Evolutionary conservation across 306 rosid species (phyloP), one percentile per base, ranked within the genome.

Genomic region (Begonia fuchsioides): DNA sequence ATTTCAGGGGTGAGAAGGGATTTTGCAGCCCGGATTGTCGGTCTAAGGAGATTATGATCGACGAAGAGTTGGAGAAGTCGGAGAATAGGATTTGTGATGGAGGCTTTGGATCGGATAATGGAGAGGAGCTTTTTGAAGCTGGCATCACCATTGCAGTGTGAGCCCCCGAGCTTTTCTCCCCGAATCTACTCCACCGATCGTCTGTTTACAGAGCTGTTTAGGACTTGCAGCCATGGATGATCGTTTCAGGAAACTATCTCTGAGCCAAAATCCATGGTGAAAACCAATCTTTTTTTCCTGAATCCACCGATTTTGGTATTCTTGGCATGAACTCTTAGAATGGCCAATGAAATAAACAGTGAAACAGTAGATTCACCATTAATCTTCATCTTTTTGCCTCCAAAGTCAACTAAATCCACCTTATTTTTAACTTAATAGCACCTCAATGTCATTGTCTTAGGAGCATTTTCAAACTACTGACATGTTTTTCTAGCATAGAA

Each of bases 11-110:
- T 18, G 96, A 87, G 66, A 67, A 78, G 58, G 75, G 93, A 50
- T 87, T 87, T 63, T 87, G 96, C 82, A 87, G 94, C 66, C 50
- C 64, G 47, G 65, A 58, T 44, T 87, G 96, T 72, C 92, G 96
- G 1, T 73, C 73, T 0, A 60, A 53, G 72, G 85, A 67, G 77
- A 87, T 87, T 39, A 55, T 80, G 85, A 73, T 63, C 2, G 93
- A 83, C 16, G 96, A 87, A 58, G 79, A 77, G 45, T 65, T 63
- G 35, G 87, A 80, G 72, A 55, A 71, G n/a, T n/a, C n/a, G n/a
- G n/a, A n/a, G n/a, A n/a, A n/a, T n/a, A n/a, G n/a, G n/a, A n/a
- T n/a, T n/a, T n/a, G n/a, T n/a, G n/a, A n/a, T n/a, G n/a, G n/a
- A n/a, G n/a, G n/a, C n/a, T n/a, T n/a, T n/a, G n/a, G n/a, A 52